phyloP scores from a whole-genome alignment of 2,329 filamentous ascomycete genomes.

The Arthrobotrys sinensis region DNA sequence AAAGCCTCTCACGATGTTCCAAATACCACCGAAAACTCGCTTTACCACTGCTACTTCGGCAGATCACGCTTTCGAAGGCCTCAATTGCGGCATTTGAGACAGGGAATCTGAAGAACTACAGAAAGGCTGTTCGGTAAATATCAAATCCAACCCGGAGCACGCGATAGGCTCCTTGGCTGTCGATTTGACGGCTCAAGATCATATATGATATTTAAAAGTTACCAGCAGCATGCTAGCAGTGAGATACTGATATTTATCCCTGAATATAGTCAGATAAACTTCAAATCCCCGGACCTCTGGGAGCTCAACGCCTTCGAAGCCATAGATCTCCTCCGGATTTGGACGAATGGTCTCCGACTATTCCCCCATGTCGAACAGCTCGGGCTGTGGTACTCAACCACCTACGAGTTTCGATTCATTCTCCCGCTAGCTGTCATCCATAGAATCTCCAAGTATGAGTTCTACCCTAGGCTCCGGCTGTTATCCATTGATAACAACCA shows the following conservation, averaged over 20 bases:
- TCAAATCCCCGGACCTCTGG: constrained; percentile 25
- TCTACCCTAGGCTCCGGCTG: constrained; percentile 13
- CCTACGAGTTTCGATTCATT: constrained; percentile 24
- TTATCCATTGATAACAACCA: constrained; percentile 18
- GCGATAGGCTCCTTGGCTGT: background rate
- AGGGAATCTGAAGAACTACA: constrained; percentile 14
- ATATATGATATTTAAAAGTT: background rate
- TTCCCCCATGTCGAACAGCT: constrained; percentile 24
- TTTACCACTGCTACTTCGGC: constrained; percentile 20
- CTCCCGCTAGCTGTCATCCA: constrained; percentile 17
- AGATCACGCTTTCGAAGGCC: constrained; percentile 22
- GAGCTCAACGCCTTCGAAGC: constrained; percentile 20
- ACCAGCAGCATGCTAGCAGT: background rate
- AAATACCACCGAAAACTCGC: constrained; percentile 20
- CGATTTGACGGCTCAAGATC: background rate
- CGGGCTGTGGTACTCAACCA: constrained; percentile 25
- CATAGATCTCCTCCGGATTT: constrained; percentile 20
- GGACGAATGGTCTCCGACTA: constrained; percentile 17
- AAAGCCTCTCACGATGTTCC: constrained; percentile 22
- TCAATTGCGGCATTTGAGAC: constrained; percentile 27
- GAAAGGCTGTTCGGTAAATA: constrained; percentile 30
- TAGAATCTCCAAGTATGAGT: constrained; percentile 24
- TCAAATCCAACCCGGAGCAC: constrained; percentile 4
- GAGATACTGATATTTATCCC: background rate
- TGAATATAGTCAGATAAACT: constrained; percentile 13